Percentiles rank a stretch among this genome's conserved stretches.
These are phyloP conservation scores for Phytophthora parvispora DNA, from an alignment of 352 stramenopile genomes.

Conservation along the genomic window DNA sequence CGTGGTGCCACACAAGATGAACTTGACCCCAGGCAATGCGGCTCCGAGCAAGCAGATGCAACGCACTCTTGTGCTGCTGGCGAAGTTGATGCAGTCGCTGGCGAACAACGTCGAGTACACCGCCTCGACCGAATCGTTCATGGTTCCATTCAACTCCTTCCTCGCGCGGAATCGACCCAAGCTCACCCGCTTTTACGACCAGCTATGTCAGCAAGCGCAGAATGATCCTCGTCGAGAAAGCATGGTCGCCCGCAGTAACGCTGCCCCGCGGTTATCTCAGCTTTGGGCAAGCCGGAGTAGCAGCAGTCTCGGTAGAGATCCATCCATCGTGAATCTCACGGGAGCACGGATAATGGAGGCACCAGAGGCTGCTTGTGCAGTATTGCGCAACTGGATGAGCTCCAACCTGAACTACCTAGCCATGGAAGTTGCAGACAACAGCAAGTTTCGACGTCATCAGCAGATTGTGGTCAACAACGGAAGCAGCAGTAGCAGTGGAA, in stretches of 20 bases:
- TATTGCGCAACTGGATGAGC: slow-evolving; percentile 68
- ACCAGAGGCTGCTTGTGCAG: slow-evolving; percentile 54
- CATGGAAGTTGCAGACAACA: slow-evolving; percentile 60
- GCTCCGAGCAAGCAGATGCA: slow-evolving; percentile 62
- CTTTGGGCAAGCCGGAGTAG: slow-evolving; percentile 57
- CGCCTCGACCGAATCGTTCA: slow-evolving; percentile 72
- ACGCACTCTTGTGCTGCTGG: slow-evolving; percentile 77
- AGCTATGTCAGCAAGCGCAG: slow-evolving; percentile 75
- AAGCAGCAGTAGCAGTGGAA: slow-evolving; percentile 33
- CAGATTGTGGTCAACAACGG: slow-evolving; percentile 41
- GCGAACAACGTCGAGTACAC: slow-evolving; percentile 85
- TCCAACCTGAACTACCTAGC: slow-evolving; percentile 57
- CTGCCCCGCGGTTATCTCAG: slow-evolving; percentile 70
- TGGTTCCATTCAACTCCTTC: slow-evolving; percentile 84
- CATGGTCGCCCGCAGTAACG: slow-evolving; percentile 65
- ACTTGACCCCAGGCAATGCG: slow-evolving; percentile 56
- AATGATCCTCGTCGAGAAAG: slow-evolving; percentile 75
- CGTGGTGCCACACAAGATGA: slow-evolving; percentile 79
- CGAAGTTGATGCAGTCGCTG: slow-evolving; percentile 86
- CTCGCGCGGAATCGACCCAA: slow-evolving; percentile 63
- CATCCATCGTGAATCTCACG: slow-evolving; percentile 53
- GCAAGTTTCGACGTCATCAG: slow-evolving; percentile 59
- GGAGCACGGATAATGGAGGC: slow-evolving; percentile 40
- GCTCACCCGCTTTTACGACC: slow-evolving; percentile 81
- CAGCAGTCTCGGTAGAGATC: slow-evolving; percentile 40